Evolutionary conservation across 768 basidiomycete genomes (phyloP), one percentile per base, ranked within the genome.

Genomic region (Calvatia gigantea): DNA sequence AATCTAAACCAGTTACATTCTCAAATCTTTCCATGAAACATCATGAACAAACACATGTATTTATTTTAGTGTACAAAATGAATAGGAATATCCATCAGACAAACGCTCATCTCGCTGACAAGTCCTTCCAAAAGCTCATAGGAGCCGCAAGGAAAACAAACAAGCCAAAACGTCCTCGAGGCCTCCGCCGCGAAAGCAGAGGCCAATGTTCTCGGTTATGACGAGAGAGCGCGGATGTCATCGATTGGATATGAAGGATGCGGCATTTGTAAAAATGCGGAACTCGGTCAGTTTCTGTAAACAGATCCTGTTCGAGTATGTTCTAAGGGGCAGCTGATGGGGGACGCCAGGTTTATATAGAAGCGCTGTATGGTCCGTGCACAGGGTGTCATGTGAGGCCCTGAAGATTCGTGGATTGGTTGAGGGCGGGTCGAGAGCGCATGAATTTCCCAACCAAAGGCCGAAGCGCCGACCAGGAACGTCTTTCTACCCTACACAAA

Each of bases 301-400:
- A 85, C 81, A 85, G 83, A 85, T 85, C 83, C 83, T 85, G 82
- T 79, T 81, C 82, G 84, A 85, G 84, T 85, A 85, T 85, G 83
- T 83, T 85, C 84, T 85, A 61, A 74, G 65, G 81, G 74, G 68
- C 64, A 62, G 62, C 12, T 28, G 45, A 56, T 51, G 53, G 58
- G 42, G n/a, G 33, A 7, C 19, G 27, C 19, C 17, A 51, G 46
- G 23, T 52, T 64, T 69, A 62, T 70, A 72, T 70, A 69, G 48
- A 25, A 27, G 17, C 3, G 15, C 4, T 1, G 1, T n/a, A 6
- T 67, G 70, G 69, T 70, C 70, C 63, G 69, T 71, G 70, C 69
- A 65, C 53, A 11, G 1, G 15, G 3, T 6, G 43, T 45, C 52
- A 54, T 35, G 52, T 54, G 52, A 54, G 19, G 29, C 0, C 17